phyloP scores from a whole-genome alignment of 176 grass and related monocot genomes.

The Avena atlantica region DNA sequence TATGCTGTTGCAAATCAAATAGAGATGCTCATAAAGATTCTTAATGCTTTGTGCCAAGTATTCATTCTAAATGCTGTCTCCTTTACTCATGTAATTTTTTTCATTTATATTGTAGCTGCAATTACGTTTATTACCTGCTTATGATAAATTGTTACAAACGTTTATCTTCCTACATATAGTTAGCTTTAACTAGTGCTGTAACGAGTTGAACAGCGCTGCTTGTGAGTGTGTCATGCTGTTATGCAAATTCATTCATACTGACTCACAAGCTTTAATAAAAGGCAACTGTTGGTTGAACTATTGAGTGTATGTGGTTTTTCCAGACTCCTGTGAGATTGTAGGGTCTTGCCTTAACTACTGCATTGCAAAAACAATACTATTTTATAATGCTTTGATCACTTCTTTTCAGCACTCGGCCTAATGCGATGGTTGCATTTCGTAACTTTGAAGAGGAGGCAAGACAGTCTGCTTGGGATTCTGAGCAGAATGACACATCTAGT shows the following conservation, averaged over 20 bases:
- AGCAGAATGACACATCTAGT: conserved; percentile 57
- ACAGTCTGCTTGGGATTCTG: conserved; percentile 82
- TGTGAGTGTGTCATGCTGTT: neutral
- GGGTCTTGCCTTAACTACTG: conserved; percentile 18
- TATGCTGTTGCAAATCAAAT: conserved; percentile 7
- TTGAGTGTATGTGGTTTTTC: neutral
- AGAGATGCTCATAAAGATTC: neutral
- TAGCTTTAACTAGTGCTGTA: neutral
- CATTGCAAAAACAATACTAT: neutral
- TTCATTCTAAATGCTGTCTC: neutral
- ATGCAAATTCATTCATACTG: neutral
- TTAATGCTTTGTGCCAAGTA: neutral
- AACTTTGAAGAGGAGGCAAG: conserved; percentile 94
- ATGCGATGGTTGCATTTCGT: conserved; percentile 68
- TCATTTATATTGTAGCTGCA: neutral
- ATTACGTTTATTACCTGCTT: neutral
- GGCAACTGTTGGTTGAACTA: neutral
- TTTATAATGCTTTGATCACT: neutral
- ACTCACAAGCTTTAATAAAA: neutral
- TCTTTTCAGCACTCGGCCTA: conserved; percentile 61
- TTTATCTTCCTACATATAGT: neutral
- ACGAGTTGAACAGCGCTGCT: neutral
- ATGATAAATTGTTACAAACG: neutral
- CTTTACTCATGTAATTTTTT: neutral
- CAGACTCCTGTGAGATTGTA: neutral